Base-by-base conservation (phyloP, 2,329 filamentous ascomycete species). In the Beauveria asiatica region DNA sequence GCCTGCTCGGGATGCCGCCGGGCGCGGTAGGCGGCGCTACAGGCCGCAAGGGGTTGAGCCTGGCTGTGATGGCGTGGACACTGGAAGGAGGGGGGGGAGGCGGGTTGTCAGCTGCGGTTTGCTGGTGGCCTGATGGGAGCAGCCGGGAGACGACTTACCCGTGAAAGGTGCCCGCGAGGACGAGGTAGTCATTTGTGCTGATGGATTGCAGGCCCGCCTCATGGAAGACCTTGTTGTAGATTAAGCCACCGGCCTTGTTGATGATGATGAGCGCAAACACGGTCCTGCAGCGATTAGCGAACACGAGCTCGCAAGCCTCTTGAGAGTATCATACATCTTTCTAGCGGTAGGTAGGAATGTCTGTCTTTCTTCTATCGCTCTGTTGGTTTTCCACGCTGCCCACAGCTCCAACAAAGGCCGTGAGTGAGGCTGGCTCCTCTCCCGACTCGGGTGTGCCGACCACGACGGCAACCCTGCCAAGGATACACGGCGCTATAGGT, bases 191-290 rank as follows among this genome's bases (percentile, higher is more conserved):
- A 73, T 99, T 99, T 67, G 90, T 93, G 66, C 85, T 90, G 67
- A 99, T 86, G 72, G 93, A 91, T 73, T 90, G 89, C 62, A 99
- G 83, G 50, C 83, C 90, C 62, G 85, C 89, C 48, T 93, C 85
- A 69, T 92, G 87, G 74, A 99, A 97, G 70, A 91, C 90, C 68
- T 92, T 90, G 76, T 97, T 93, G 80, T 96, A 99, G 75, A 99
- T 87, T 58, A 99, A 83, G 68, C 94, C 94, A 62, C 92, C 94
- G 65, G 94, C 92, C 82, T 99, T 99, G 81, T 97, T 97, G 80
- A 99, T 96, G 73, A 99, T 88, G 73, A 97, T 92, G 70, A 99
- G 87, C 62, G 92, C 87, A 75, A 95, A 94, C 73, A 99, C 89
- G 66, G 92, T 90, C 94, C 92, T 97, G 67, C 57, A 53, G 37